Base-by-base conservation (phyloP, 2,329 filamentous ascomycete genomes). In the Microthyrium microscopicum region DNA sequence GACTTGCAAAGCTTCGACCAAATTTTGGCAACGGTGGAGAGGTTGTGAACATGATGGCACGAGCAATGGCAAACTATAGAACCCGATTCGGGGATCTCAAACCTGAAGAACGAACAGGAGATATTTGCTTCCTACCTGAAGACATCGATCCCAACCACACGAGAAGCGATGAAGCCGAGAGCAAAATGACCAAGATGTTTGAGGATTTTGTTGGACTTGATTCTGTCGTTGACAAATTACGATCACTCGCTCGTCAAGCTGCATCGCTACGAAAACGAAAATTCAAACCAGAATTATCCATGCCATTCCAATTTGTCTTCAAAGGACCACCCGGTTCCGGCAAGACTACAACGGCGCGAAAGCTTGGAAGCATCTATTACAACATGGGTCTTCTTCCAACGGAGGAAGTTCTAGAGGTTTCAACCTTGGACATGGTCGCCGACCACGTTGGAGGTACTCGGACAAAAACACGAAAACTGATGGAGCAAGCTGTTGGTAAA, bases 401-500 rank as follows among this genome's bases (percentile, higher is more conserved):
- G 9, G 13, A 25, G 9, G 22, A 25, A 25, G 22, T 25, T 13
- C 9, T 25, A 9, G 22, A 25, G 13, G 22, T 13, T 25, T 25
- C 22, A 9, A 12, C 13, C 22, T 9, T 9, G 13, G 22, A 6
- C 5, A 33, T 26, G 30, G 18, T n/a, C 21, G 22, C 16, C 25
- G 8, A 17, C 16, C 25, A n/a, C 6, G 6, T 26, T n/a, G 22
- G 16, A 17, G 18, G 5, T 18, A 26, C 12, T n/a, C 12, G 11
- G 18, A 25, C 25, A 18, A 33, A 8, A 13, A 7, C 30, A 15
- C 5, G 11, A n/a, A 13, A n/a, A 21, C 17, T n/a, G 12, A 12
- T 26, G 7, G 13, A 6, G 17, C 11, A 7, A 13, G 20, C 25
- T 25, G 41, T 65, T 0, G 80, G 81, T 0, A 87, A 85, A 41